Base-by-base conservation (phyloP, 129 eudicot genomes). In the Artemisia tridentata region DNA sequence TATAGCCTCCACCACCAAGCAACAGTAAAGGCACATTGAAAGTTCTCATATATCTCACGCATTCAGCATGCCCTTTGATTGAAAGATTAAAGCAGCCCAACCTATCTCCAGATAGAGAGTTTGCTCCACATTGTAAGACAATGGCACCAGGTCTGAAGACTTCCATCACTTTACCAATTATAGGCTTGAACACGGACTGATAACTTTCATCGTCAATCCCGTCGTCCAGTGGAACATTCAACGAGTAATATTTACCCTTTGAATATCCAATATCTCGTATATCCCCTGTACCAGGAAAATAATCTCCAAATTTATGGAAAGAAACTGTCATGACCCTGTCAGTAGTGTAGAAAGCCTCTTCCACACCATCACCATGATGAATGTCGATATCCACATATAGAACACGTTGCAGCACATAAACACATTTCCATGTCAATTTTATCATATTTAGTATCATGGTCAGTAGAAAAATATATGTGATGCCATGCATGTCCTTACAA, bases 361-460 rank as follows among this genome's bases (percentile, higher is more conserved):
- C 98, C 48, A 93, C 98, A 63, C 98, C 98, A 70, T 93, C 98
- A 50, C 98, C 98, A 25, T 93, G 98, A 79, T 93, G 98, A 72
- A 93, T 89, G 84, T 93, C 98, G 57, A 93, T 93, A 79, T 93
- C 98, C 10, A 93, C 98, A 20, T 93, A 93, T 51, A 93, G 64
- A 51, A 93, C 98, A 61, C 98, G 95, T 92, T 92, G 91, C 89
- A 84, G 27, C 50, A 76, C 5, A 72, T 53, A 63, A 71, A 51
- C 55, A 56, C 41, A 57, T 10, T 49, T 67, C 11, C 15, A 34
- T 27, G 13, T 63, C 15, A 63, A 63, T 8, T 34, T 16, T 41
- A 8, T 16, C 7, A 63, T 4, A 15, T 19, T 12, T 47, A 47
- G 19, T 66, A 56, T 14, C 62, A 7, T 5, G 10, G 9, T 16